Evolutionary conservation across 805 yeast genomes (phyloP).

Genomic region (Maudiozyma bulderi): DNA sequence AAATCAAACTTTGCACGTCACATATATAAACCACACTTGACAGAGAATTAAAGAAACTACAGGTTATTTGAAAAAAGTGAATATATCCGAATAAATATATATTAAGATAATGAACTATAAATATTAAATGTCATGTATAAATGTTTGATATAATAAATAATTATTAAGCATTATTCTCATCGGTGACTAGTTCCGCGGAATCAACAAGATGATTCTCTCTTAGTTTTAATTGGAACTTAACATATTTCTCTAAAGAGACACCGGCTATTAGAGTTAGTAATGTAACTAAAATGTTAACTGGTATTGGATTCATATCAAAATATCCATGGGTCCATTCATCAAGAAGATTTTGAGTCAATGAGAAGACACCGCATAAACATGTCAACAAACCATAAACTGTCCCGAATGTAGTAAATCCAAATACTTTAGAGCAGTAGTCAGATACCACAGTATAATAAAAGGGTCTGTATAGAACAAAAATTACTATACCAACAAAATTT

Average conservation of each 20-base stretch:
- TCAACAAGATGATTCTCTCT: background rate
- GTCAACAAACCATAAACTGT: constrained; percentile 82
- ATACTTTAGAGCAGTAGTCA: constrained; percentile 84
- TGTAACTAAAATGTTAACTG: constrained; percentile 56
- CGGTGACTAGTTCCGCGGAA: too few species aligned
- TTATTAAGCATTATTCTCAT: too few species aligned
- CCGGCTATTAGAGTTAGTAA: constrained; percentile 37
- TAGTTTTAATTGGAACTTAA: constrained; percentile 1
- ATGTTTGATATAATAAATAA: too few species aligned
- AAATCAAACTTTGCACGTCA: too few species aligned
- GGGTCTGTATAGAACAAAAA: constrained; percentile 79
- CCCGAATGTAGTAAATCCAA: constrained; percentile 88
- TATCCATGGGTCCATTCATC: constrained; percentile 62
- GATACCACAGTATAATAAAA: constrained; percentile 88
- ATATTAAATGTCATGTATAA: too few species aligned
- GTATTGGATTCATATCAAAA: constrained; percentile 68
- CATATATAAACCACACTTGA: too few species aligned
- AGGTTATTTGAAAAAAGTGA: too few species aligned
- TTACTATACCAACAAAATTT: constrained; percentile 58
- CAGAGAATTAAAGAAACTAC: too few species aligned
- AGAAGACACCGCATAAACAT: constrained; percentile 72
- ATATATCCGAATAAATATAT: too few species aligned
- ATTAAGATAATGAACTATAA: too few species aligned
- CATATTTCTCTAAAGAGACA: constrained; percentile 2
- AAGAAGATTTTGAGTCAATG: constrained; percentile 58